Conservation (phyloP, 805 yeast species). For the Teunomyces tritomae region DNA sequence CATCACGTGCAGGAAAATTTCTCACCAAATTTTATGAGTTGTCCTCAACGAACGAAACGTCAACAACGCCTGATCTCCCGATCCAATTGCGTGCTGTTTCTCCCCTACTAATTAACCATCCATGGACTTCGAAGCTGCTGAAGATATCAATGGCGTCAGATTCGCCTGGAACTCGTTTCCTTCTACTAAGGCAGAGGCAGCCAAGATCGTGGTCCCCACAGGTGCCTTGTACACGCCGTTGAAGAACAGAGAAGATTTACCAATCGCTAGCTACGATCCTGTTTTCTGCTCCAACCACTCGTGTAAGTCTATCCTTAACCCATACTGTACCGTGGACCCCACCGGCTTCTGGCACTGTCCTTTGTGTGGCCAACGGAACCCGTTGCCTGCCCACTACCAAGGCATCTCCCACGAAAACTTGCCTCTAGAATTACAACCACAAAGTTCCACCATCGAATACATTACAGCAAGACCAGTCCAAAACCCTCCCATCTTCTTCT, state of each 20-base stretch:
- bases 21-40: constrained; percentile 6
- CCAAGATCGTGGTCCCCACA: constrained; percentile 88
- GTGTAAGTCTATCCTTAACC: constrained; percentile 85
- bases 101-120: constrained; percentile 8
- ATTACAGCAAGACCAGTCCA: constrained; percentile 76
- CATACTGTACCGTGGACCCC: constrained; percentile 78
- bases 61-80: constrained; percentile 5
- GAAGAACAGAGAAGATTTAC: constrained; percentile 70
- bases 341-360: constrained; percentile 87
- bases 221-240: constrained; percentile 96
- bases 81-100: constrained; percentile 2
- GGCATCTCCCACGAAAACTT: constrained; percentile 71
- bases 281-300: constrained; percentile 68
- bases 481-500: constrained; percentile 81
- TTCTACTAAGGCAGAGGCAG: constrained; percentile 82
- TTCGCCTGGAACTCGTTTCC: constrained; percentile 73
- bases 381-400: constrained; percentile 78
- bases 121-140: constrained; percentile 44
- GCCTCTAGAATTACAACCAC: constrained; percentile 74
- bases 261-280: constrained; percentile 83
- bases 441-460: constrained; percentile 80
- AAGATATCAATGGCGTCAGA: constrained; percentile 45
- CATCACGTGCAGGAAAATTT: constrained; percentile 6
- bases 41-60: constrained; percentile 9
- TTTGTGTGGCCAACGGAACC: constrained; percentile 73